A percentile compares a stretch with the other conserved stretches of the same genome.
Evolutionary conservation across 352 stramenopile genomes (phyloP).

Genomic region (Pythium diclinum): DNA sequence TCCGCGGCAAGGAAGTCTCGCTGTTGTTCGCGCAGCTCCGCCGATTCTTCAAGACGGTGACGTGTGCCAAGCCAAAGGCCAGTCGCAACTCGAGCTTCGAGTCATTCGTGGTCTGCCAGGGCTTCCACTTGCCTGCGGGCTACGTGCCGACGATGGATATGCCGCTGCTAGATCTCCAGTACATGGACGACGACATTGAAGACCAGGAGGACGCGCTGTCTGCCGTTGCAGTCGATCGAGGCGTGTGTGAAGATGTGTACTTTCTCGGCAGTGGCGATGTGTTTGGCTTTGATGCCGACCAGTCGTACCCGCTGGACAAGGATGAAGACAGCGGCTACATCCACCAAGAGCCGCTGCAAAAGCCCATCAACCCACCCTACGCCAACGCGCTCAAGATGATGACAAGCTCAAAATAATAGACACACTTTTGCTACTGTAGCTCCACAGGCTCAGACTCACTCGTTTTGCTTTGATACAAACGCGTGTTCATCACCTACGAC

Average conservation of each 20-base stretch:
- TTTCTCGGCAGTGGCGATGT: conserved; percentile 76
- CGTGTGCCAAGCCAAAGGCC: conserved; percentile 80
- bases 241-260: conserved; percentile 54
- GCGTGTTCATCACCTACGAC: too few relatives aligned
- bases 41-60: conserved; percentile 68
- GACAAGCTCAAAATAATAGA: conserved; percentile 12
- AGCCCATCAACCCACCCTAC: conserved; percentile 87
- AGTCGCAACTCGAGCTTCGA: conserved; percentile 86
- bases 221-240: conserved; percentile 36
- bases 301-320: conserved; percentile 77
- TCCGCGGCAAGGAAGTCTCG: conserved; percentile 77
- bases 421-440: too few relatives aligned
- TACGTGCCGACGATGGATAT: conserved; percentile 65
- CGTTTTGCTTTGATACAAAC: too few relatives aligned
- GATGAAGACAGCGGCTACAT: conserved; percentile 35
- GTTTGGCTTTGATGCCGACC: conserved; percentile 78
- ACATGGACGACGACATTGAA: conserved; percentile 44
- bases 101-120: conserved; percentile 75
- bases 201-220: conserved; percentile 24
- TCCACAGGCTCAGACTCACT: too few relatives aligned
- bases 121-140: conserved; percentile 47
- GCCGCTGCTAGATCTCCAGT: conserved; percentile 68
- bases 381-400: conserved; percentile 66
- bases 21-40: conserved; percentile 69
- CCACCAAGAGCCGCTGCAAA: conserved; percentile 76